Percentiles rank a stretch among this genome's conserved stretches.
These are phyloP conservation scores for Ceratobasidium sp. DNA, from an alignment of 1,284 basidiomycete species.

Conservation along the genomic window DNA sequence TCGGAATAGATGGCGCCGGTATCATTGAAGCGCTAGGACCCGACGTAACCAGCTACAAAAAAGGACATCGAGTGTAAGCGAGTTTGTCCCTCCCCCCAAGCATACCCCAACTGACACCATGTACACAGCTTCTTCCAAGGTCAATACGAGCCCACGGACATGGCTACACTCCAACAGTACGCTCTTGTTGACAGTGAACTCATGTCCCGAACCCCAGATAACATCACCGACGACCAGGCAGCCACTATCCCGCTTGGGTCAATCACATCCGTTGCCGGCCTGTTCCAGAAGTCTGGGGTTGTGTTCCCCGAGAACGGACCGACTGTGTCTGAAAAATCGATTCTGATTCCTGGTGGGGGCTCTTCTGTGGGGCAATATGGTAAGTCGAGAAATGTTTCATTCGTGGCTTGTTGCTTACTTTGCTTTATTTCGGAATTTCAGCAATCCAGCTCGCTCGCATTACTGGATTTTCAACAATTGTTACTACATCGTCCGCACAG, in stretches of 20 bases:
- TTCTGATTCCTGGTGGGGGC: slow-evolving; percentile 46
- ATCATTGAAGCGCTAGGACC: slow-evolving; percentile 6
- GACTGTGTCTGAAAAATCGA: no score
- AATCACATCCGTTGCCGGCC: background rate
- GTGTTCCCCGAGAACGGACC: slow-evolving; percentile 6
- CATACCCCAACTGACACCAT: background rate
- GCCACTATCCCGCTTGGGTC: slow-evolving; percentile 9
- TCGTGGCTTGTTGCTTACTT: background rate
- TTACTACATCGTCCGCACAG: slow-evolving; percentile 61
- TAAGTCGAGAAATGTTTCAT: no score
- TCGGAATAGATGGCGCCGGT: slow-evolving; percentile 35
- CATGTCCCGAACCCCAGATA: background rate
- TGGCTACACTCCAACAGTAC: slow-evolving; percentile 9
- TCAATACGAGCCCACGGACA: slow-evolving; percentile 2
- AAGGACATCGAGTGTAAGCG: slow-evolving; percentile 32
- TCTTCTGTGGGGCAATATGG: slow-evolving; percentile 44
- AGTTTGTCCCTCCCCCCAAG: background rate
- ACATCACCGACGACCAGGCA: slow-evolving; percentile 1
- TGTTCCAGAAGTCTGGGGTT: slow-evolving; percentile 8
- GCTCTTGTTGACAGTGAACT: background rate
- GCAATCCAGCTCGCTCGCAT: slow-evolving; percentile 50
- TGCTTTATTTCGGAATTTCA: background rate
- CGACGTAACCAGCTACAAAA: background rate
- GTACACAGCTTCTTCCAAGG: slow-evolving; percentile 21
- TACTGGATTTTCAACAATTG: slow-evolving; percentile 55